Conservation (phyloP, 495 filamentous ascomycete genomes). For the Baudoinia panamericana region DNA sequence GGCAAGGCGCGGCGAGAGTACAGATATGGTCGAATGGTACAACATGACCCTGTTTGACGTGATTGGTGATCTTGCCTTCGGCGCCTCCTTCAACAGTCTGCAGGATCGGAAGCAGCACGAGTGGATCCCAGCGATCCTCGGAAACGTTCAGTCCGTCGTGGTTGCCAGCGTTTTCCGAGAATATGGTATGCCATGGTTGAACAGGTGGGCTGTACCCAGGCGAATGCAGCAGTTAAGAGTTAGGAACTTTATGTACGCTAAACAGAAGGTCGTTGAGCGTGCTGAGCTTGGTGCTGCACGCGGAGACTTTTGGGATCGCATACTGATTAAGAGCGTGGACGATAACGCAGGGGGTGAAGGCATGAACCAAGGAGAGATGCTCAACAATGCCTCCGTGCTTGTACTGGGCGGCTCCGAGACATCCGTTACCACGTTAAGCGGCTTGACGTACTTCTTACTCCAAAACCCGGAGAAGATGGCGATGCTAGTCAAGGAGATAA, state of each 20-base stretch:
- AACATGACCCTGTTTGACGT: conserved; percentile 13
- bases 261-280: conserved; percentile 8
- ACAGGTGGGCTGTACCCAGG: conserved; percentile 1
- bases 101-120: conserved; percentile 3
- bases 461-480: neutral
- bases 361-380: conserved; percentile 12
- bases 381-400: conserved; percentile 8
- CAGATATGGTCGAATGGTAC: conserved; percentile 17
- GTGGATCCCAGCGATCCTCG: conserved; percentile 1
- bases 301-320: conserved; percentile 15
- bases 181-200: conserved; percentile 1
- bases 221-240: conserved; percentile 4
- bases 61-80: conserved; percentile 14
- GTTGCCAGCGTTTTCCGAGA: neutral
- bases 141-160: neutral
- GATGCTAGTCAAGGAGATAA: conserved; percentile 9
- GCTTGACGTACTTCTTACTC: conserved; percentile 9
- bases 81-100: conserved; percentile 11
- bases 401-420: conserved; percentile 14
- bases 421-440: conserved; percentile 14
- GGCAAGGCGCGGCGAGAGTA: neutral
- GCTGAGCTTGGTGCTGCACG: neutral
- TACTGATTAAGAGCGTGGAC: conserved; percentile 12
- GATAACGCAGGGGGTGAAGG: conserved; percentile 7
- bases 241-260: conserved; percentile 1